Evolutionary conservation across 2,329 filamentous ascomycete species (phyloP), one percentile per base, ranked within the genome.

Genomic region (Xylariaceae sp.): DNA sequence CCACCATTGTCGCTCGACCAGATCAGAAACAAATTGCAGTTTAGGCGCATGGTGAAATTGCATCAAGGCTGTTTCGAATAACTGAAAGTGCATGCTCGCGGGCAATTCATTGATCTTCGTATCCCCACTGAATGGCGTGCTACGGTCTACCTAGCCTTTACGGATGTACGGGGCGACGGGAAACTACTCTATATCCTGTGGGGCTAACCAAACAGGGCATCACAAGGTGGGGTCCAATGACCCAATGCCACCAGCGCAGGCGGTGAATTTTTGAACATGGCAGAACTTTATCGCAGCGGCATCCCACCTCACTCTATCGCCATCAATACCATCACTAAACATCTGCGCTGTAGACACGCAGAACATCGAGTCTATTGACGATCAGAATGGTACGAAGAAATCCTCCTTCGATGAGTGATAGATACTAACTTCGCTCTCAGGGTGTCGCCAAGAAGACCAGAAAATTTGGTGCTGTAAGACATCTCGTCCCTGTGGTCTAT

Each of bases 401-500:
- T 9, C 14, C 44, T 30, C 33, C 6, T 40, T 17, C 17, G 5
- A 15, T 11, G 38, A 17, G 39, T 40, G n/a, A 19, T 19, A 11
- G 6, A 17, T 15, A 19, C 14, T 40, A 17, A 40, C 11, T 15
- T 5, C 18, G 11, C 17, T 19, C 17, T 17, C 11, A 40, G 39
- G 17, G 39, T 40, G 39, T 19, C 18, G 49, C 45, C 1, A 55
- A 55, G 47, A 55, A 55, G 48, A 57, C 54, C 17, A 50, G 54
- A 10, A 55, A 57, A 18, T 55, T 55, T 44, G 54, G 47, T 30
- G 58, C 57, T 45, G 35, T 51, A 27, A 43, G 51, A 30, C 18
- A 33, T 17, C 40, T 45, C 17, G 32, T 36, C 19, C 4, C 14
- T 32, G 10, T 30, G 40, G 5, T 39, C 14, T 15, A 39, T 47